phyloP scores from a whole-genome alignment of 2,329 filamentous ascomycete species.

The Sordariomycetes sp. region DNA sequence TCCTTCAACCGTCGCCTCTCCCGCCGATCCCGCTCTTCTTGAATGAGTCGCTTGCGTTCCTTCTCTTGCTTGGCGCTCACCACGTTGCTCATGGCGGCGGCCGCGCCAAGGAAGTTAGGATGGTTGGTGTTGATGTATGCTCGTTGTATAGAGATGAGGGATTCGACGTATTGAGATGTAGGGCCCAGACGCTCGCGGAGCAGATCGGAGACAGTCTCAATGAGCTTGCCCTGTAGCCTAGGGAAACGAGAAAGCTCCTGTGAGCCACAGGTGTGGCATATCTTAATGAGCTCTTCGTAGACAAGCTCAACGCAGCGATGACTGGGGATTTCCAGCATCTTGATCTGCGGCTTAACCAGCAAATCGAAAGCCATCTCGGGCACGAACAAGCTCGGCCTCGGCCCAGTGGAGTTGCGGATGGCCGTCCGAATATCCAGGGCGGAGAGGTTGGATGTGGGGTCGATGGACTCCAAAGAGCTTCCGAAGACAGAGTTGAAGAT shows the following conservation, averaged over 20 bases:
- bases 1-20: slow-evolving; percentile 80
- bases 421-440: slow-evolving; percentile 93
- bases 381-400: slow-evolving; percentile 90
- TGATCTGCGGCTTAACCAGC: slow-evolving; percentile 96
- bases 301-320: slow-evolving; percentile 96
- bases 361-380: slow-evolving; percentile 97
- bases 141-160: slow-evolving; percentile 90
- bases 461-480: slow-evolving; percentile 90
- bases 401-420: slow-evolving; percentile 95
- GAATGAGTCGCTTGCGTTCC: slow-evolving; percentile 70
- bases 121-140: slow-evolving; percentile 99
- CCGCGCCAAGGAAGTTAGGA: slow-evolving; percentile 94
- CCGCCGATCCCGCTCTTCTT: slow-evolving; percentile 78
- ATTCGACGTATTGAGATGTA: slow-evolving; percentile 85
- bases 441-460: slow-evolving; percentile 91
- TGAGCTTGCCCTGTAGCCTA: slow-evolving; percentile 88
- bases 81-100: slow-evolving; percentile 94
- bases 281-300: slow-evolving; percentile 98
- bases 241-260: slow-evolving; percentile 89
- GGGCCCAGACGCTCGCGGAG: slow-evolving; percentile 87
- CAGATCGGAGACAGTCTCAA: slow-evolving; percentile 95
- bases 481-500: slow-evolving; percentile 99
- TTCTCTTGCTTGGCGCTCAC: slow-evolving; percentile 92
- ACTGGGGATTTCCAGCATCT: slow-evolving; percentile 86
- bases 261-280: slow-evolving; percentile 96